Conservation (phyloP, 2,329 filamentous ascomycete genomes). For the Colletotrichum sp. region DNA sequence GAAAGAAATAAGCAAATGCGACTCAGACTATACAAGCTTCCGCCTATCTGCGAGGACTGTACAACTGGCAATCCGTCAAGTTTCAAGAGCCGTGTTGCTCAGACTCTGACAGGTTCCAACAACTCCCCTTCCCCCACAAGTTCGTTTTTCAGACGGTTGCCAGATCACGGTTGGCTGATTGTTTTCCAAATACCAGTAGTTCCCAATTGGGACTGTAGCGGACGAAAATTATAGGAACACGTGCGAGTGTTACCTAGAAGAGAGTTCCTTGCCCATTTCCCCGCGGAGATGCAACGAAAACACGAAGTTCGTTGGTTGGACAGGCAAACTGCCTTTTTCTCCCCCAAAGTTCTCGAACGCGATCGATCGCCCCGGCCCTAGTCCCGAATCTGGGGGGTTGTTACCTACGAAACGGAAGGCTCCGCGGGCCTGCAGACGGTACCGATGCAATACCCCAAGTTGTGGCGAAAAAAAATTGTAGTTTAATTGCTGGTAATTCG, state of each 20-base stretch:
- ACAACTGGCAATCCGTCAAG: neutral
- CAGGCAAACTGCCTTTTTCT: neutral
- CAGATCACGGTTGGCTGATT: neutral
- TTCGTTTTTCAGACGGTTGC: neutral
- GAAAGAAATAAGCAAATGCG: neutral
- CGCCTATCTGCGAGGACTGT: neutral
- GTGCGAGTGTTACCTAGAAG: neutral
- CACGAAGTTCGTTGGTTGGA: neutral
- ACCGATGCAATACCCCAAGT: neutral
- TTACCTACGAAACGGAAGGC: neutral
- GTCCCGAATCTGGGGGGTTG: neutral
- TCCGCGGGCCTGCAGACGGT: neutral
- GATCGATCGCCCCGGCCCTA: neutral
- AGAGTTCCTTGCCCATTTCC: neutral
- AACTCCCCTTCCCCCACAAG: neutral
- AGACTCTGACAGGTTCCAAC: neutral
- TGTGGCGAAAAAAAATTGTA: neutral
- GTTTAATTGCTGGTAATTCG: neutral
- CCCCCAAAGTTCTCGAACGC: neutral
- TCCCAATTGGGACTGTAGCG: neutral
- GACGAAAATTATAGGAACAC: neutral
- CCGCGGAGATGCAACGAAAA: neutral
- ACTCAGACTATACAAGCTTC: neutral
- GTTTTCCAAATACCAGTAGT: neutral
- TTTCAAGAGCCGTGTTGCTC: neutral